These are phyloP conservation scores for Collybia sp. DNA, from an alignment of 768 basidiomycete genomes.

Conservation along the genomic window DNA sequence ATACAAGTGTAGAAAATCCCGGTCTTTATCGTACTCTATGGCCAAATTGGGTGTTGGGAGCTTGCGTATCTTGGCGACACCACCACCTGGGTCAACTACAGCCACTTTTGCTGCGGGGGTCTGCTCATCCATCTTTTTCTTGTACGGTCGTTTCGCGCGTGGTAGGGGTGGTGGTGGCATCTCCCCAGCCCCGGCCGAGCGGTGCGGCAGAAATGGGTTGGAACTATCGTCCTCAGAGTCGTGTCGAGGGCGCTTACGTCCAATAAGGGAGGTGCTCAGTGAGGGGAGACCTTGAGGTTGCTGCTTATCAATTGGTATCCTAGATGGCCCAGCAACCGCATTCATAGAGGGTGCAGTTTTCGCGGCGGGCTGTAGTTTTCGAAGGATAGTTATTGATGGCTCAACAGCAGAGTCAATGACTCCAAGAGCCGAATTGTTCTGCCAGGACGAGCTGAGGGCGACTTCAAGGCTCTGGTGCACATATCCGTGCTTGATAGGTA, in stretches of 20 bases:
- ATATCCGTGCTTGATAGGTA: not conserved
- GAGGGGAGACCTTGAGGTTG: not conserved
- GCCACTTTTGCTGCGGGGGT: not conserved
- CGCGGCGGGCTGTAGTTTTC: not conserved
- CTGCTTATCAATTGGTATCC: too few species aligned
- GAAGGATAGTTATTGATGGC: not conserved
- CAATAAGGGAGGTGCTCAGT: not conserved
- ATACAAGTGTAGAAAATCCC: not conserved
- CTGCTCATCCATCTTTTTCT: not conserved
- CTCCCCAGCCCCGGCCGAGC: slow-evolving; percentile 1
- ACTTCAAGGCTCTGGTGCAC: slow-evolving; percentile 8
- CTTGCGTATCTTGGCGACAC: not conserved
- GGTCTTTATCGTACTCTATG: not conserved
- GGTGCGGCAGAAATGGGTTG: not conserved
- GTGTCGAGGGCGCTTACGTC: not conserved
- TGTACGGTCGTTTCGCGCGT: not conserved
- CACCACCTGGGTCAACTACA: not conserved
- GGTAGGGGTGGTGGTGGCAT: not conserved
- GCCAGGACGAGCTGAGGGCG: slow-evolving; percentile 9
- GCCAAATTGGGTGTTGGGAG: not conserved
- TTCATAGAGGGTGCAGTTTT: not conserved
- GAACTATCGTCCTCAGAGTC: not conserved
- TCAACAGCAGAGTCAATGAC: not conserved
- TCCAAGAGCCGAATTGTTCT: slow-evolving; percentile 7
- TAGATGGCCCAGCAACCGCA: slow-evolving; percentile 5